phyloP scores from a whole-genome alignment of 805 yeast genomes.

The Komagataella kurtzmanii region DNA sequence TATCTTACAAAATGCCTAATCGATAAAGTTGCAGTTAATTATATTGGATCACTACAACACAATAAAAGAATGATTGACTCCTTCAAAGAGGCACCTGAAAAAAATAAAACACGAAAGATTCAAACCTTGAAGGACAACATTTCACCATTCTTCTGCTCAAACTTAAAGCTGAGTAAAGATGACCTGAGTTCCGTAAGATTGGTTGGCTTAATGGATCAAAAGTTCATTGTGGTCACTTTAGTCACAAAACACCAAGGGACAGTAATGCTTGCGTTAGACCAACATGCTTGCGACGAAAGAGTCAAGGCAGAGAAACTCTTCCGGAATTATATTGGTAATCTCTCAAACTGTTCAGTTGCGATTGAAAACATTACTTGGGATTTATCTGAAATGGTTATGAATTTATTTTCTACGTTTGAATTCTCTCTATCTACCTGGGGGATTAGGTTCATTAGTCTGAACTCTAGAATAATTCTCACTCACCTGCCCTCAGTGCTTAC shows the following conservation, averaged over 20 bases:
- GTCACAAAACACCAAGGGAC: conserved; percentile 1
- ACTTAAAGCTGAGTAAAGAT: conserved; percentile 8
- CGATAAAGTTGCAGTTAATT: neutral
- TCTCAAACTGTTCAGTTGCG: conserved; percentile 4
- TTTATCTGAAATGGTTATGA: conserved; percentile 17
- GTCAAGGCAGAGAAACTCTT: conserved; percentile 41
- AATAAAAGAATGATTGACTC: conserved; percentile 2
- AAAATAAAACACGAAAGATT: conserved; percentile 14
- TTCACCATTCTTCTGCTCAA: neutral
- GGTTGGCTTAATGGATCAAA: conserved; percentile 46
- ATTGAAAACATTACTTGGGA: conserved; percentile 7
- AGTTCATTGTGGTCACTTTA: conserved; percentile 40
- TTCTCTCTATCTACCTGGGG: conserved; percentile 30
- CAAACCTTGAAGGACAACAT: conserved; percentile 13
- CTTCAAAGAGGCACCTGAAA: conserved; percentile 16
- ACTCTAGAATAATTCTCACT: neutral
- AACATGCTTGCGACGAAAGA: conserved; percentile 81
- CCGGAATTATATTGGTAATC: conserved; percentile 19
- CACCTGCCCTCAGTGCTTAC: neutral
- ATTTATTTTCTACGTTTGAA: conserved; percentile 16
- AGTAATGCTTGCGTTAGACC: conserved; percentile 42
- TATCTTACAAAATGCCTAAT: neutral
- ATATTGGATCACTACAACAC: neutral
- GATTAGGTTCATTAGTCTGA: conserved; percentile 8
- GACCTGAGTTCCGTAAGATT: conserved; percentile 16